Evolutionary conservation across 2,329 filamentous ascomycete genomes (phyloP), one percentile per base, ranked within the genome.

Genomic region (Fusarium decemcellulare): DNA sequence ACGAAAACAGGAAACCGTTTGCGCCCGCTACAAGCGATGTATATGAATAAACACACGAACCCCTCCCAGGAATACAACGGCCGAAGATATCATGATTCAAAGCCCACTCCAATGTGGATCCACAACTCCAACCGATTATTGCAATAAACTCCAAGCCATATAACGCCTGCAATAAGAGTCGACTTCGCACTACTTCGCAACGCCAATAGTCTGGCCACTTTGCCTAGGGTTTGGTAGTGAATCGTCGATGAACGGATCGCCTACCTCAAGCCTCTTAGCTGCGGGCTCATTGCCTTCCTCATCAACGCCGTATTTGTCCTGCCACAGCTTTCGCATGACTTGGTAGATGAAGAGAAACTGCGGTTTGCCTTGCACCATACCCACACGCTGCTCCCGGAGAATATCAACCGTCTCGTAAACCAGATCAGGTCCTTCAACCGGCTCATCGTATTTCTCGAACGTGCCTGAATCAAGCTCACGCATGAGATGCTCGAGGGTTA

Each of bases 341-440:
- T 94, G 90, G 81, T 99, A 98, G 61, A 99, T 88, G 78, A 98
- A 98, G 39, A 88, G 81, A 74, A 93, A 96, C 78, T 99, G 96
- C 50, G 87, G 79, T 73, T 95, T 92, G 47, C 93, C 91, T 81
- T 98, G 96, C 6, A 99, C 96, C 96, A 99, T 99, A 81, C 91
- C 93, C 83, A 93, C 93, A 16, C 96, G 88, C 83, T 99, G 96
- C 79, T 95, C 89, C 46, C 96, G 88, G 59, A 99, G 86, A 64
- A 84, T 81, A 73, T 97, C 92, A 57, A 99, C 95, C 0, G 92
- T 92, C 16, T 92, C 86, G 70, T 90, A 93, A 42, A 99, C 87
- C 4, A 92, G 87, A 74, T 98, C 95, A 1, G 69, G 68, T 12
- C 70, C 70, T 50, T 77, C 69, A n/a, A 53, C 52, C 12, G 72